Evolutionary conservation across 192 early-diverging fungal genomes (phyloP).

Genomic region (Radiomyces spectabilis): DNA sequence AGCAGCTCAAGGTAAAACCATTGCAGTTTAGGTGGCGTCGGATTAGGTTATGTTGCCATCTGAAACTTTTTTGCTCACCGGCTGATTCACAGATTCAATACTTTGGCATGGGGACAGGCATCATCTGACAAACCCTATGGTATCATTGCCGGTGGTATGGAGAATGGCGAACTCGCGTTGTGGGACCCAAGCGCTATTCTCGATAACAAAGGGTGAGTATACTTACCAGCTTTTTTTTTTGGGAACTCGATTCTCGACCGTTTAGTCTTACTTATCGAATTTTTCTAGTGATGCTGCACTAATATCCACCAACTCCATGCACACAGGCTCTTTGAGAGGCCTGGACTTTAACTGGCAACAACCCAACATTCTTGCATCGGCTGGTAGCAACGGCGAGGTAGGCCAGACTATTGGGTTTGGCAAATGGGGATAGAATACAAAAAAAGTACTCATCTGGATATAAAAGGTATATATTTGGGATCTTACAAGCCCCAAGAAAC

Average conservation of each 20-base stretch:
- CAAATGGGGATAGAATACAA: not conserved
- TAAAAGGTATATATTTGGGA: constrained; percentile 91
- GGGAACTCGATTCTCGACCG: not conserved
- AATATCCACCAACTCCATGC: constrained; percentile 62
- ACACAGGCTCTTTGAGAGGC: constrained; percentile 84
- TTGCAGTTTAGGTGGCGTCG: too few species aligned
- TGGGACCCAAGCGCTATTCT: constrained; percentile 80
- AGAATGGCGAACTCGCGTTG: constrained; percentile 85
- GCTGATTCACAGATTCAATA: constrained; percentile 92
- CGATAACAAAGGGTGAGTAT: constrained; percentile 41
- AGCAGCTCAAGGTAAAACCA: constrained; percentile 52
- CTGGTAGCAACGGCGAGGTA: constrained; percentile 89
- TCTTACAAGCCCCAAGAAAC: constrained; percentile 77
- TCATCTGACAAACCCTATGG: constrained; percentile 50
- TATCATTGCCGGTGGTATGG: constrained; percentile 88
- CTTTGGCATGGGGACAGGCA: constrained; percentile 72
- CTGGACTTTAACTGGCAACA: constrained; percentile 90
- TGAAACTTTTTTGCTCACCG: too few species aligned
- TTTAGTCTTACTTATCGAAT: not conserved
- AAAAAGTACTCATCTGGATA: too few species aligned
- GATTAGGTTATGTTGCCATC: too few species aligned
- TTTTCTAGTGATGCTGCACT: constrained; percentile 40
- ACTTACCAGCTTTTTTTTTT: not conserved
- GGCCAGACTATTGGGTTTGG: not conserved
- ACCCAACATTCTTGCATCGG: constrained; percentile 80